Conservation (phyloP, 2,329 filamentous ascomycete genomes). For the Leptographium wingfieldii region DNA sequence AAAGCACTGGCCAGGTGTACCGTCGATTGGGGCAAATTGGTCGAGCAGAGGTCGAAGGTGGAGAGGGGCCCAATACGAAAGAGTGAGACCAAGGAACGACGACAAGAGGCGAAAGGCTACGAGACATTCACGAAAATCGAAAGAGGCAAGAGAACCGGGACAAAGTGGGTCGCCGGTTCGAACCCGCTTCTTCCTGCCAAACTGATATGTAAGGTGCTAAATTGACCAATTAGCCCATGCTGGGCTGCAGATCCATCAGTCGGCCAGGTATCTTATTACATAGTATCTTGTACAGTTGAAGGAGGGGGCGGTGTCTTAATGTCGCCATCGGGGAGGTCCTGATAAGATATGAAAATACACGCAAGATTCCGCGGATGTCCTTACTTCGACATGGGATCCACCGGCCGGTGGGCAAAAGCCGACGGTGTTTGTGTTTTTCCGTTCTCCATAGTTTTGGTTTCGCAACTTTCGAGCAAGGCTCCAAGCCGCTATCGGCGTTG, state of each 20-base stretch:
- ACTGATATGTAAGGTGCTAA: neutral
- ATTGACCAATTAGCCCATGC: neutral
- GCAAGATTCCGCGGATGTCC: neutral
- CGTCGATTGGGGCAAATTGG: neutral
- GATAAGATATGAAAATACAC: neutral
- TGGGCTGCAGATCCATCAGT: neutral
- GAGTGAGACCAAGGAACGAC: neutral
- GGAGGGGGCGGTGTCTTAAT: neutral
- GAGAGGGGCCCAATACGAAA: neutral
- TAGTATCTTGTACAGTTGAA: no score
- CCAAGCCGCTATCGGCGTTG: no score
- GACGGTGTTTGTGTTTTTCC: no score
- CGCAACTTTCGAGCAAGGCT: no score
- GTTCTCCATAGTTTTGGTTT: no score
- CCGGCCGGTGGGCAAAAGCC: no score
- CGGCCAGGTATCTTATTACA: neutral
- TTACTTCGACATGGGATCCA: neutral
- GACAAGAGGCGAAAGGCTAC: neutral
- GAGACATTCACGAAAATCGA: neutral
- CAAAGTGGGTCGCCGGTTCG: neutral
- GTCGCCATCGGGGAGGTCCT: neutral
- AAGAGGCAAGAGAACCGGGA: neutral
- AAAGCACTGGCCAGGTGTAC: neutral
- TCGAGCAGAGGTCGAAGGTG: neutral
- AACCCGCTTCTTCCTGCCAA: neutral